Percentiles rank a stretch among this genome's conserved stretches.
Evolutionary conservation across 1,284 basidiomycete species (phyloP).

Genomic region (Marasmius oreades): DNA sequence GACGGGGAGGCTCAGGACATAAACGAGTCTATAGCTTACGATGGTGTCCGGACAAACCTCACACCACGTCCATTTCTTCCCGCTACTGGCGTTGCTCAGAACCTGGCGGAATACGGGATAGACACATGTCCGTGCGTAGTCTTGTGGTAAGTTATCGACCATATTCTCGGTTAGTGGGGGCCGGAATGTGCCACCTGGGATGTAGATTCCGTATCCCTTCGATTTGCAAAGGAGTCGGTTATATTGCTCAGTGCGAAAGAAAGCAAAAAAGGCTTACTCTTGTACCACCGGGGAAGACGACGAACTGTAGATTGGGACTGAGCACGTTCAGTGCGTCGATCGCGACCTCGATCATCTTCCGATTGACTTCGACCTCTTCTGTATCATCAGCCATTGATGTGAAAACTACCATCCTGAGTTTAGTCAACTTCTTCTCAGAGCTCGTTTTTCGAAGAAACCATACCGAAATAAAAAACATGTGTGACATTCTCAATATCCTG

Average conservation of each 20-base stretch:
- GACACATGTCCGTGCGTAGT: background rate
- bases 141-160: slow-evolving; percentile 12
- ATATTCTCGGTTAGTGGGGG: slow-evolving; percentile 16
- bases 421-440: too few relatives aligned
- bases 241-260: too few relatives aligned
- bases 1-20: too few relatives aligned
- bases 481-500: slow-evolving; percentile 14
- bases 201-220: slow-evolving; percentile 16
- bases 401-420: slow-evolving; percentile 4
- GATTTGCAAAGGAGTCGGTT: too few relatives aligned
- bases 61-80: slow-evolving; percentile 17
- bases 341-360: slow-evolving; percentile 15
- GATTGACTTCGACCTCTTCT: slow-evolving; percentile 12
- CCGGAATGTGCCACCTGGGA: slow-evolving; percentile 12
- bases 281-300: slow-evolving; percentile 16
- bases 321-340: slow-evolving; percentile 12
- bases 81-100: slow-evolving; percentile 13
- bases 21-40: slow-evolving; percentile 3
- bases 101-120: slow-evolving; percentile 13
- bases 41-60: slow-evolving; percentile 16
- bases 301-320: slow-evolving; percentile 14
- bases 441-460: slow-evolving; percentile 7
- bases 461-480: slow-evolving; percentile 19
- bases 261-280: too few relatives aligned
- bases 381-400: background rate